phyloP scores from a whole-genome alignment of 176 grass and related monocot genomes.

The Oryza brachyantha region DNA sequence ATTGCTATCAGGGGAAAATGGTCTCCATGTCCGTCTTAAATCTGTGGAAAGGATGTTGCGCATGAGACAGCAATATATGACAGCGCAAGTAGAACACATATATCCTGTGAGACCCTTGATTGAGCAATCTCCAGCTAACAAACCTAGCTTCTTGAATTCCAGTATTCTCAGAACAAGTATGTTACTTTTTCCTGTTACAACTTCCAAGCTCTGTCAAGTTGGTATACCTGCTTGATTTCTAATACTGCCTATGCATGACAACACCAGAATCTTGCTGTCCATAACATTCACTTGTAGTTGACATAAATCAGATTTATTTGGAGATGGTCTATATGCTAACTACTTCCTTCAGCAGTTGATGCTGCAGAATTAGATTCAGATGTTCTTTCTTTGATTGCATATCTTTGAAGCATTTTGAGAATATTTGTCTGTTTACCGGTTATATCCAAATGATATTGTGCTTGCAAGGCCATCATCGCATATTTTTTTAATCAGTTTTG shows the following conservation, averaged over 20 bases:
- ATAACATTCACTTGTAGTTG: background rate
- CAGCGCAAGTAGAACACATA: slow-evolving; percentile 52
- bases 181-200: background rate
- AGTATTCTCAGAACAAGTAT: slow-evolving; percentile 43
- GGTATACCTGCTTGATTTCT: background rate
- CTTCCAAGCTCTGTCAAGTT: background rate
- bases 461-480: background rate
- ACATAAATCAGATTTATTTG: slow-evolving; percentile 1
- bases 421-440: background rate
- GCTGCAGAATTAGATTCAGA: background rate
- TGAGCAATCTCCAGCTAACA: slow-evolving; percentile 51
- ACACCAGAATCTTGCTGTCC: background rate
- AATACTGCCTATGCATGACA: background rate
- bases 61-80: slow-evolving; percentile 76
- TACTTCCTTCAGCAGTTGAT: background rate
- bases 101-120: slow-evolving; percentile 70
- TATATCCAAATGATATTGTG: background rate
- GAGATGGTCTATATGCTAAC: background rate
- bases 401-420: background rate
- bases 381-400: background rate
- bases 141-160: slow-evolving; percentile 43
- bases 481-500: background rate
- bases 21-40: slow-evolving; percentile 51
- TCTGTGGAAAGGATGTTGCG: slow-evolving; percentile 38
- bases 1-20: slow-evolving; percentile 64